Base-by-base conservation (phyloP, 257 asterid genomes). In the Solanum appendiculatum region DNA sequence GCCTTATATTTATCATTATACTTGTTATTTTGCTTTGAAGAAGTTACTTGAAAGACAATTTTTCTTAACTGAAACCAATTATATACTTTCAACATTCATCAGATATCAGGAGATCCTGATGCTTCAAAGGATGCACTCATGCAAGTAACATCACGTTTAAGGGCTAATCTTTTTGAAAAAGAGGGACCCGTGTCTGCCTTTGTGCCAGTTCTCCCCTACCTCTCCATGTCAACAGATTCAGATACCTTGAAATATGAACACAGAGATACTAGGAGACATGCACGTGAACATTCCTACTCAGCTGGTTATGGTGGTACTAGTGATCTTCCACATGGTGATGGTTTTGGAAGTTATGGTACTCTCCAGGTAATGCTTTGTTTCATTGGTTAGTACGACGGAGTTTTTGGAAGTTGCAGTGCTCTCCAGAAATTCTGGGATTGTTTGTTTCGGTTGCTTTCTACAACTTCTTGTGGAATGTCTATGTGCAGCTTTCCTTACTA, bases 61-160 rank as follows among this genome's bases (percentile, higher is more conserved):
- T 87, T 40, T 56, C 58, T 40, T 36, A 42, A 33, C 70, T 80
- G 66, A 29, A 80, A 14, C 66, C 63, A 46, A 48, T 46, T 80
- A 29, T 27, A 46, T 80, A 46, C 84, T 27, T 70, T 68, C 66
- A 70, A 84, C 51, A 40, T 31, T 44, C n/a, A 16, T 54, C 73
- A 88, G 90, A 88, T 88, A 20, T 75, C 88, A 77, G 90, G 90
- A 63, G 90, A 88, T 37, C 88, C 68, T 0, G 88, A 88, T 4
- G 75, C 74, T 25, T 74, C 86, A 25, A 88, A 88, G 86, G 90
- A 88, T 64, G 90, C 90, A 11, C 88, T 88, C 63, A 33, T 88
- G 60, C 90, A 88, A 88, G 90, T 88, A 69, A 88, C 88, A 46
- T 88, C 90, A 48, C 88, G 90, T 25, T 85, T 88, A 82, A 86